phyloP scores from a whole-genome alignment of 2,329 filamentous ascomycete species.

The Ophiostoma tasmaniense region DNA sequence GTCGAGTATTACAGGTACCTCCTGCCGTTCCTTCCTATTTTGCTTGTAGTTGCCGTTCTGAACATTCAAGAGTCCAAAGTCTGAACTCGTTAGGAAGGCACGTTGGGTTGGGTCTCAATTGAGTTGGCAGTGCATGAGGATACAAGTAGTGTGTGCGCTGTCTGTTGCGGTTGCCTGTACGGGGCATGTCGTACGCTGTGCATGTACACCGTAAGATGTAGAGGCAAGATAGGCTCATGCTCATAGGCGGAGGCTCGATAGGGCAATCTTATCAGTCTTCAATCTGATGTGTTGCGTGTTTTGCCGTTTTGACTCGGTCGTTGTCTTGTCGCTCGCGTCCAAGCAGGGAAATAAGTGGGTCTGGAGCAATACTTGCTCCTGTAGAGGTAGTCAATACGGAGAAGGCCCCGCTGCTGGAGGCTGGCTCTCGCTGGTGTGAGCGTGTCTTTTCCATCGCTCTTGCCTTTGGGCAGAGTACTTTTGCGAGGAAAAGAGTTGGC shows the following conservation, averaged over 20 bases:
- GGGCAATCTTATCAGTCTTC: background rate
- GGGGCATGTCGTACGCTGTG: background rate
- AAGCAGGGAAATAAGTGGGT: background rate
- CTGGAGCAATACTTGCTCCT: background rate
- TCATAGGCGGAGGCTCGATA: background rate
- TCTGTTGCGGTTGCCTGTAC: background rate
- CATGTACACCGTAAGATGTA: background rate
- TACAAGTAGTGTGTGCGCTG: background rate
- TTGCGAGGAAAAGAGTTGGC: background rate
- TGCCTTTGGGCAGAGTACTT: too few relatives aligned
- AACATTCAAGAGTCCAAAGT: background rate
- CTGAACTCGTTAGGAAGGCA: background rate
- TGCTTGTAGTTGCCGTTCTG: background rate
- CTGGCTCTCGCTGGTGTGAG: background rate
- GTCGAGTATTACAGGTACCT: background rate
- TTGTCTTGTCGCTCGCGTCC: background rate
- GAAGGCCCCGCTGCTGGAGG: background rate
- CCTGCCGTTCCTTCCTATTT: background rate
- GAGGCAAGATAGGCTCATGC: background rate
- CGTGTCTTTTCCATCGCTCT: too few relatives aligned
- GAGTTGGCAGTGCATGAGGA: slow-evolving; percentile 4
- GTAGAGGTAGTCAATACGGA: background rate
- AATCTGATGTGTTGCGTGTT: background rate
- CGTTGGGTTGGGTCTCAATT: slow-evolving; percentile 5
- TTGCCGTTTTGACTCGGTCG: background rate